Evolutionary conservation across 257 asterid genomes (phyloP), one percentile per base, ranked within the genome.

Genomic region (Lithospermum erythrorhizon): DNA sequence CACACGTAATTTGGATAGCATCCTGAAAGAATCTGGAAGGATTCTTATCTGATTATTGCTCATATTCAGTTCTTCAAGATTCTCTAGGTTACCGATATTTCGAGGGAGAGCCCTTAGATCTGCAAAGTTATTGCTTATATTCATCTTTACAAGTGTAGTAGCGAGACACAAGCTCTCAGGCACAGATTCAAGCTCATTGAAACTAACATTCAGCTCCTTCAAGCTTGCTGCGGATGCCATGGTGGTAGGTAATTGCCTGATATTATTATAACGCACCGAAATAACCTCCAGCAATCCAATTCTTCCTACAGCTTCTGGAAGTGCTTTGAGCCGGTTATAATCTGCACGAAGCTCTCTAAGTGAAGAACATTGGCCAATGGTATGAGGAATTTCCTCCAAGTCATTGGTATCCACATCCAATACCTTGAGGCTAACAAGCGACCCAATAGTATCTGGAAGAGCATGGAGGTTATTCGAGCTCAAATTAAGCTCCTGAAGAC

Each of bases 111-210:
- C 75, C 51, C 63, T 81, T 60, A 89, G 76, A 69, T 86, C 95
- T 0, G 96, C 95, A 25, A 89, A 89, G 69, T 89, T 89, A 83
- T 82, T 86, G 81, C 96, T 89, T 67, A 89, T 83, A 78, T 83
- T 89, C 82, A 89, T 65, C 76, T 83, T 86, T 25, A 83, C 83
- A 18, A 89, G 84, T 9, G 89, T 77, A 32, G 95, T 89, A 8
- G 88, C 96, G 61, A 89, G 84, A 81, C 96, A 89, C 75, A 89
- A 72, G 77, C 96, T 86, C 81, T 89, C 96, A 0, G 96, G 96
- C 55, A 89, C 87, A 14, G 82, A 72, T 73, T 86, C 96, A 6
- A 86, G 84, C 78, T 83, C 94, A 19, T 89, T 89, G 81, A 89
- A 89, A 72, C 96, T 89, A 47, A 81, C 68, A 68, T 89, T 76